Conservation (phyloP, 306 rosid species). For the Vigna unguiculata region DNA sequence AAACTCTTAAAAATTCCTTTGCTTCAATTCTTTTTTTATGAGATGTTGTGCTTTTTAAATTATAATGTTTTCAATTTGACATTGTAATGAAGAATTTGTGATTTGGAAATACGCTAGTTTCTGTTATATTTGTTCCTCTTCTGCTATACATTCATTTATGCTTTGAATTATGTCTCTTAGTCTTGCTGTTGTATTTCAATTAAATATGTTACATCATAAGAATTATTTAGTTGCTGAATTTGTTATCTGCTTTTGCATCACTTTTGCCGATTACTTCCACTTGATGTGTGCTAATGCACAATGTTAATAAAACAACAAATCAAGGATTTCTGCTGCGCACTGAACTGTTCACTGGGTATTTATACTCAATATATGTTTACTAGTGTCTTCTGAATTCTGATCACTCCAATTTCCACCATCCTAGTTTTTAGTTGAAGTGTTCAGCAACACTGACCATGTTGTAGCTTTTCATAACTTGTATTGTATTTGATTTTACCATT, state of each 20-base stretch:
- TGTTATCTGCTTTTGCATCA: background rate
- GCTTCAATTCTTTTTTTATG: slow-evolving; percentile 11
- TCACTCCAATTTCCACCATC: slow-evolving; percentile 5
- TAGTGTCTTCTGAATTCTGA: slow-evolving; percentile 6
- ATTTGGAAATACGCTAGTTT: background rate
- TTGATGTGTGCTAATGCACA: slow-evolving; percentile 25
- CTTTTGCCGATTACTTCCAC: slow-evolving; percentile 30
- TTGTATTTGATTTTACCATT: slow-evolving; percentile 21
- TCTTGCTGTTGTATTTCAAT: slow-evolving; percentile 1
- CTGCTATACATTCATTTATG: background rate
- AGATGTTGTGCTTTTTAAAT: slow-evolving; percentile 18
- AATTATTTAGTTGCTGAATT: slow-evolving; percentile 25
- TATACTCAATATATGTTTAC: background rate
- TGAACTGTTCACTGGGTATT: slow-evolving; percentile 21
- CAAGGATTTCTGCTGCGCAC: slow-evolving; percentile 11
- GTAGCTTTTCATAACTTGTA: slow-evolving; percentile 18
- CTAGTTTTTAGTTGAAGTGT: slow-evolving; percentile 34
- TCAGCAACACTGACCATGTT: slow-evolving; percentile 16
- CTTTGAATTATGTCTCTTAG: slow-evolving; percentile 13
- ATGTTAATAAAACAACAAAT: slow-evolving; percentile 24
- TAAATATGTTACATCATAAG: slow-evolving; percentile 3
- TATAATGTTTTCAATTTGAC: slow-evolving; percentile 15
- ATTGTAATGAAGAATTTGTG: background rate
- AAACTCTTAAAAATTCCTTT: background rate
- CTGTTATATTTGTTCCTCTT: too few species aligned